phyloP scores from a whole-genome alignment of 441 rosid species.

The Jatropha podagrica region DNA sequence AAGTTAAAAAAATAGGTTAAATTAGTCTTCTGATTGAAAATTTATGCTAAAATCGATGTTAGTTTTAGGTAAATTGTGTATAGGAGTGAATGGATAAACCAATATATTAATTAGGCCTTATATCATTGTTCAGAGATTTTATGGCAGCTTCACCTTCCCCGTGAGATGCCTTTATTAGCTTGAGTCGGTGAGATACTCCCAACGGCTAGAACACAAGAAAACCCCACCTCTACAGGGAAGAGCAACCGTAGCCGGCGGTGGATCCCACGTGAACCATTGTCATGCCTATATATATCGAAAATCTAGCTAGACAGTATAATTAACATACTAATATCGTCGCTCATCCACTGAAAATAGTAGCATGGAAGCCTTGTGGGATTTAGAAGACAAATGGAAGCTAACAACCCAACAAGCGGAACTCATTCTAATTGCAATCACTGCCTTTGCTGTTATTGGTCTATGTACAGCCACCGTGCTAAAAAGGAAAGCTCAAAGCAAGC shows the following conservation, averaged over 20 bases:
- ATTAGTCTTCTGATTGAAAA: too few species aligned
- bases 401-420: conserved; percentile 45
- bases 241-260: conserved; percentile 49
- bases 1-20: too few species aligned
- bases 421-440: conserved; percentile 41
- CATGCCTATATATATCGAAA: neutral
- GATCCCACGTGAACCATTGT: conserved; percentile 49
- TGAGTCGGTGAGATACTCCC: conserved; percentile 31
- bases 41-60: too few species aligned
- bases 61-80: too few species aligned
- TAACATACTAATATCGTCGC: too few species aligned
- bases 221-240: neutral
- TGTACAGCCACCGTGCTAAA: conserved; percentile 42
- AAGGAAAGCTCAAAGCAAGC: conserved; percentile 37
- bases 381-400: conserved; percentile 62
- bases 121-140: conserved; percentile 7
- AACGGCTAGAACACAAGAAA: conserved; percentile 32
- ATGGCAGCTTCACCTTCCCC: conserved; percentile 24
- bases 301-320: too few species aligned
- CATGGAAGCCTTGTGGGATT: conserved; percentile 70
- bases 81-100: too few species aligned
- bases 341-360: neutral
- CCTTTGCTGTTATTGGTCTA: conserved; percentile 41
- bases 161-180: conserved; percentile 38
- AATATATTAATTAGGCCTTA: too few species aligned